A percentile compares a stretch with the other conserved stretches of the same genome.
phyloP scores from a whole-genome alignment of 768 basidiomycete genomes.

The Cystofilobasidium capitatum region DNA sequence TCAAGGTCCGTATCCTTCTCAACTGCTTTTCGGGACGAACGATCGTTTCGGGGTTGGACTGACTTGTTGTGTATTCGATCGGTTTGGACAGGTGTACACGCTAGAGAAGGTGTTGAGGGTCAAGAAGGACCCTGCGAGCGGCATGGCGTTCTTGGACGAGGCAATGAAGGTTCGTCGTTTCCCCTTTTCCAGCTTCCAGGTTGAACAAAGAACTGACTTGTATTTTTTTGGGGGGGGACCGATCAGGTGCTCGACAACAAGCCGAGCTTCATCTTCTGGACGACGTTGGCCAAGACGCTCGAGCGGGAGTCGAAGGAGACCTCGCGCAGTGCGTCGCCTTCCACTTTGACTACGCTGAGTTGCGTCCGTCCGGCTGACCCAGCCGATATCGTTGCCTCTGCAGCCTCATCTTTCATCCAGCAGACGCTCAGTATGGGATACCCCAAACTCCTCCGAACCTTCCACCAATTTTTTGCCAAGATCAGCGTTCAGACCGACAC shows the following conservation, averaged over 20 bases:
- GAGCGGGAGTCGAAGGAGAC: constrained; percentile 76
- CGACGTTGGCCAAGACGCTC: constrained; percentile 62
- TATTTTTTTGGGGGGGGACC: background rate
- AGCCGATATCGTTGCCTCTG: background rate
- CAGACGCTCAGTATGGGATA: constrained; percentile 80
- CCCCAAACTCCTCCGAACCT: constrained; percentile 73
- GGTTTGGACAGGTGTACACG: constrained; percentile 62
- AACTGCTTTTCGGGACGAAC: background rate
- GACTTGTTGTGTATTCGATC: background rate
- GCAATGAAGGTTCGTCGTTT: constrained; percentile 64
- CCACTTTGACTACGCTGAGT: too few species aligned
- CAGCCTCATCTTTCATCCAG: constrained; percentile 81
- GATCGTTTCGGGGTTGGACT: background rate
- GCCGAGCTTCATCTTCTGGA: constrained; percentile 87
- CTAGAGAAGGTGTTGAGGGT: constrained; percentile 85
- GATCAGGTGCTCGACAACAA: constrained; percentile 72
- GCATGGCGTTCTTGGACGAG: constrained; percentile 76
- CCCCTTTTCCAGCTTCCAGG: background rate
- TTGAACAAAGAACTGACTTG: background rate
- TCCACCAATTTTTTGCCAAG: constrained; percentile 94
- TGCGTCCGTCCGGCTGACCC: background rate
- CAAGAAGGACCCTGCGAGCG: constrained; percentile 72
- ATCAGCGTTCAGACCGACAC: constrained; percentile 95
- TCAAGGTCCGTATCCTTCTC: constrained; percentile 53
- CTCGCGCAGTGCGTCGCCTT: constrained; percentile 51